A percentile compares a stretch with the other conserved stretches of the same genome.
Evolutionary conservation across 2,329 filamentous ascomycete genomes (phyloP).

Genomic region (Claviceps capensis): DNA sequence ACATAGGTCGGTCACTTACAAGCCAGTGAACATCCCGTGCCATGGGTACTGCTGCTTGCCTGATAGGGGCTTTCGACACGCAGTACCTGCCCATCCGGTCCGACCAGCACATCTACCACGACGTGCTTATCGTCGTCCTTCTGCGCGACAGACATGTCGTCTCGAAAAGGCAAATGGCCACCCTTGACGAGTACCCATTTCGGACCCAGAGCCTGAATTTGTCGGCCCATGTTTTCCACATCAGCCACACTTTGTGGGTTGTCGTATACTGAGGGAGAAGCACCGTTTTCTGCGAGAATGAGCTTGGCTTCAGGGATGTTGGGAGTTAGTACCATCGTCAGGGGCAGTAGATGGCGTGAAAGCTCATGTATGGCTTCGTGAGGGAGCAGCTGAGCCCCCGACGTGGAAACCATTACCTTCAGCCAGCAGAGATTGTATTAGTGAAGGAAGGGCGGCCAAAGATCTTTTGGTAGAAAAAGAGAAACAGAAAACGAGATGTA

Average conservation of each 20-base stretch:
- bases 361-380: slow-evolving; percentile 48
- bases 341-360: slow-evolving; percentile 45
- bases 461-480: not conserved
- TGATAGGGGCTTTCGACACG: slow-evolving; percentile 60
- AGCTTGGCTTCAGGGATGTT: slow-evolving; percentile 64
- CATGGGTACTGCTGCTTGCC: slow-evolving; percentile 71
- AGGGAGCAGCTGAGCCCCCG: slow-evolving; percentile 57
- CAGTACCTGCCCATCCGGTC: slow-evolving; percentile 38
- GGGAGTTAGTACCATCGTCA: slow-evolving; percentile 58
- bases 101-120: slow-evolving; percentile 67
- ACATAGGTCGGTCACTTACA: slow-evolving; percentile 37
- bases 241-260: slow-evolving; percentile 45
- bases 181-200: slow-evolving; percentile 80
- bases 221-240: slow-evolving; percentile 53
- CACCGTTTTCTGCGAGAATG: slow-evolving; percentile 41
- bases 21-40: slow-evolving; percentile 86
- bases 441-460: not conserved
- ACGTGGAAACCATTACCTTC: slow-evolving; percentile 85
- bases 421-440: slow-evolving; percentile 7
- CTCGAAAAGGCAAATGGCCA: slow-evolving; percentile 69
- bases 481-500: not conserved
- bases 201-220: slow-evolving; percentile 55
- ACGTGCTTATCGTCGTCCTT: slow-evolving; percentile 44
- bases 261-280: slow-evolving; percentile 12
- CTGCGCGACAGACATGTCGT: slow-evolving; percentile 44